Base-by-base conservation (phyloP, 2,329 filamentous ascomycete genomes). In the Capronia americana region DNA sequence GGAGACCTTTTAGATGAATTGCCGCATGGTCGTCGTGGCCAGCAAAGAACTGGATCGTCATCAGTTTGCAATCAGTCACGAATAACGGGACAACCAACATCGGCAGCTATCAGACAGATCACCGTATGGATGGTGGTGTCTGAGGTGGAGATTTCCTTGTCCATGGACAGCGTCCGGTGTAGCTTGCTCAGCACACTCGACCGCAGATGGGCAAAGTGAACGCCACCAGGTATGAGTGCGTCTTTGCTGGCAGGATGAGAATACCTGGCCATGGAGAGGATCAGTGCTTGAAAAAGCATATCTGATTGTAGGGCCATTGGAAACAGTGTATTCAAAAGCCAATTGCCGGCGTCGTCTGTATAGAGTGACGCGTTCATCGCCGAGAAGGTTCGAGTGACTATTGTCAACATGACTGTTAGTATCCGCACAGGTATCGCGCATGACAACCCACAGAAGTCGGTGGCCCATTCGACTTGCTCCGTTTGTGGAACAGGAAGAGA, bases 241-340 rank as follows among this genome's bases (percentile, higher is more conserved):
- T 38, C 48, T 30, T 48, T 24, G 20, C 48, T 41, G n/a, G 59
- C 26, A 17, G 50, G 32, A 3, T 55, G 30, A 32, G 32, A 55
- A 61, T 44, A 54, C 54, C 59, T 46, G 4, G 59, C 48, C 59
- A 61, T 60, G 57, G 51, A 61, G 17, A 61, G 50, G 48, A 61
- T 41, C 28, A 61, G 23, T n/a, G 48, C 48, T 20, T 55, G 30
- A 10, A 54, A 55, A 23, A 61, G 59, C 48, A 61, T 55, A 23
- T 61, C 51, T 3, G 59, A 54, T 24, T 61, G 59, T 20, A 61
- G 14, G 7, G 59, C 59, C 59, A 61, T 23, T 4, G 59, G 59
- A 32, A 61, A 61, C 8, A 61, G 38, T 4, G 48, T 55, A 14
- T 38, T 26, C 7, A 53, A 26, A 10, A 61, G 38, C 59, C 59